Evolutionary conservation across 345 rosid genomes (phyloP).

Genomic region (Streptanthus diversifolius): DNA sequence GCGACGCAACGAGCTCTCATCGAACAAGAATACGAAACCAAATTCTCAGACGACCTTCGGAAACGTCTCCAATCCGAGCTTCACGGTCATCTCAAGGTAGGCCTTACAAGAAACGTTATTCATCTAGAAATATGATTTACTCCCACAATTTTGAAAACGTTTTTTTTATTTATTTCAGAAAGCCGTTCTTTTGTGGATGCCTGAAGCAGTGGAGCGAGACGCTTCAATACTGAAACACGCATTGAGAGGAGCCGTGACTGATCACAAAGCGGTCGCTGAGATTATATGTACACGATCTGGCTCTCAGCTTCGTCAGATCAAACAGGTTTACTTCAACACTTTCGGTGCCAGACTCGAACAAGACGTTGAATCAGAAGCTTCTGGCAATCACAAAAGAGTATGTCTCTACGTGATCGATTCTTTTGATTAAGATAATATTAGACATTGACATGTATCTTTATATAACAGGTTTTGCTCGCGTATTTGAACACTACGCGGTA

Average conservation of each 20-base stretch:
- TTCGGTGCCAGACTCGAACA: conserved; percentile 38
- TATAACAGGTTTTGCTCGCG: conserved; percentile 46
- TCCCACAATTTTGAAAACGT: background rate
- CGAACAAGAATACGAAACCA: conserved; percentile 55
- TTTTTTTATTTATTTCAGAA: conserved; percentile 34
- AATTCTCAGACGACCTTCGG: conserved; percentile 43
- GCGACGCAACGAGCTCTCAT: conserved; percentile 52
- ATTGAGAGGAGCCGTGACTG: conserved; percentile 44
- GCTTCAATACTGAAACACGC: conserved; percentile 41
- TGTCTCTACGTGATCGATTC: background rate
- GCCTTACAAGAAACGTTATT: background rate
- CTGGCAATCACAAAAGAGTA: conserved; percentile 54
- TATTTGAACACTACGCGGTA: conserved; percentile 50
- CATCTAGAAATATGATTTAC: background rate
- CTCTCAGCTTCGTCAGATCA: conserved; percentile 52
- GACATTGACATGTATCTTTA: background rate
- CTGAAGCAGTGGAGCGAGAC: conserved; percentile 47
- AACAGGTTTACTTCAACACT: conserved; percentile 42
- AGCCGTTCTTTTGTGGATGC: conserved; percentile 60
- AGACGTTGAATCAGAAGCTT: conserved; percentile 47
- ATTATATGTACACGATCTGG: conserved; percentile 53
- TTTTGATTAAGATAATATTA: background rate
- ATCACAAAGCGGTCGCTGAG: conserved; percentile 47
- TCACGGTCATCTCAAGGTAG: conserved; percentile 59
- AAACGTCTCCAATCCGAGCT: conserved; percentile 58